Evolutionary conservation across 257 asterid genomes (phyloP).

Genomic region (Solanum pinnatisectum): DNA sequence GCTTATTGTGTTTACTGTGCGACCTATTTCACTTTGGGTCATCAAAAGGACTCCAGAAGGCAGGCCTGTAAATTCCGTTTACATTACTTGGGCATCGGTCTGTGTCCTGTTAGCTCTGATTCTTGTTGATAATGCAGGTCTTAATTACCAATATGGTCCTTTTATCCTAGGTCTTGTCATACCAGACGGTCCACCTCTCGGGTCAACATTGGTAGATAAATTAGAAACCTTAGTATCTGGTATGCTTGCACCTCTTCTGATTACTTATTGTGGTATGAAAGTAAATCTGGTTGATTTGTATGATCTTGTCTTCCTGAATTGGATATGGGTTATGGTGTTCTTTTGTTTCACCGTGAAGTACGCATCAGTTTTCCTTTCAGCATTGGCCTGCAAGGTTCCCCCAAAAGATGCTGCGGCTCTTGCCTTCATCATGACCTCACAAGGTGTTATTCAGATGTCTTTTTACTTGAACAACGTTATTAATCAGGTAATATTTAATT

Average conservation of each 20-base stretch:
- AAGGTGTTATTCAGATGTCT: conserved; percentile 80
- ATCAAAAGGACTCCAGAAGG: conserved; percentile 74
- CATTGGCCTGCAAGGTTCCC: conserved; percentile 59
- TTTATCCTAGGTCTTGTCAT: conserved; percentile 63
- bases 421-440: conserved; percentile 56
- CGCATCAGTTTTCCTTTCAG: conserved; percentile 31
- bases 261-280: conserved; percentile 70
- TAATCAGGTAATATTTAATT: conserved; percentile 11
- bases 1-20: conserved; percentile 36
- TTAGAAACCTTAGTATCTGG: conserved; percentile 62
- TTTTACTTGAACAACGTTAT: conserved; percentile 28
- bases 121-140: conserved; percentile 54
- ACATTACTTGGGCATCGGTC: conserved; percentile 31
- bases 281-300: conserved; percentile 42
- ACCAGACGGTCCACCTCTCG: conserved; percentile 93
- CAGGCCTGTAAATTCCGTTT: conserved; percentile 35
- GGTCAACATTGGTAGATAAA: conserved; percentile 65
- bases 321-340: conserved; percentile 19
- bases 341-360: conserved; percentile 28
- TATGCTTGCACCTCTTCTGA: conserved; percentile 58
- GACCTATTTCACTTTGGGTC: conserved; percentile 50
- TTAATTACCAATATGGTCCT: conserved; percentile 66
- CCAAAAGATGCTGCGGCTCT: conserved; percentile 64
- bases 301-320: conserved; percentile 31
- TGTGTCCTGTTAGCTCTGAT: conserved; percentile 46